Percentiles rank a stretch among this genome's conserved stretches.
Conservation (phyloP, 371 early-diverging fungal genomes). For the Apophysomyces variabilis region DNA sequence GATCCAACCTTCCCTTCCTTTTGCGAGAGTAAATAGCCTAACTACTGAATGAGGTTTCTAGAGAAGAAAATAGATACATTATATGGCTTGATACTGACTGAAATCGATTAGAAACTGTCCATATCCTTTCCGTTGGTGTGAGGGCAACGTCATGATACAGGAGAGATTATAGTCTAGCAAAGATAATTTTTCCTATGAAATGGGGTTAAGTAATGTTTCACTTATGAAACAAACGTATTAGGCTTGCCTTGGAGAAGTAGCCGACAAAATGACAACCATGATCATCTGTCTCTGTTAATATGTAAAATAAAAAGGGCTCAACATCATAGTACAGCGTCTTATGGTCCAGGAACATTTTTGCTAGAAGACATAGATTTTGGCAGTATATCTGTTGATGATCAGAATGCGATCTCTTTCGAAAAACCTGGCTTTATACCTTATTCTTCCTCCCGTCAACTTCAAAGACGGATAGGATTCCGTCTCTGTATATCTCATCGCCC, state of each 20-base stretch:
- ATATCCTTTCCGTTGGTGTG: slow-evolving; percentile 97
- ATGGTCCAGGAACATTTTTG: slow-evolving; percentile 99
- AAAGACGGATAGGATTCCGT: slow-evolving; percentile 86
- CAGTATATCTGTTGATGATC: slow-evolving; percentile 81
- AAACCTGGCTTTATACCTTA: slow-evolving; percentile 49
- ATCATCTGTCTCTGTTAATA: slow-evolving; percentile 84
- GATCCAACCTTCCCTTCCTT: slow-evolving; percentile 90
- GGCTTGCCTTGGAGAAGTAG: slow-evolving; percentile 95
- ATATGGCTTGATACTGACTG: slow-evolving; percentile 50
- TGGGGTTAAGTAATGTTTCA: not conserved
- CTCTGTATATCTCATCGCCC: slow-evolving; percentile 98
- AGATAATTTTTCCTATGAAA: slow-evolving; percentile 89
- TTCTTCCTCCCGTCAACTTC: slow-evolving; percentile 96
- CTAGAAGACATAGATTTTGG: slow-evolving; percentile 96
- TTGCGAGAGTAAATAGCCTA: slow-evolving; percentile 86
- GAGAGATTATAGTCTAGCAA: slow-evolving; percentile 95
- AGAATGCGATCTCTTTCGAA: not conserved
- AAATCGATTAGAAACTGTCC: slow-evolving; percentile 98
- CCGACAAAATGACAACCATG: slow-evolving; percentile 95
- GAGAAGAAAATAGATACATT: too few species aligned
- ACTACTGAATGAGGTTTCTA: not conserved
- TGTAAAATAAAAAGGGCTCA: slow-evolving; percentile 99
- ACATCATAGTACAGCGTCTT: slow-evolving; percentile 99
- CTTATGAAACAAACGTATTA: not conserved
- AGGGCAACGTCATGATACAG: slow-evolving; percentile 97